phyloP scores from a whole-genome alignment of 2,329 filamentous ascomycete genomes.

The Sclerotinia glacialis region DNA sequence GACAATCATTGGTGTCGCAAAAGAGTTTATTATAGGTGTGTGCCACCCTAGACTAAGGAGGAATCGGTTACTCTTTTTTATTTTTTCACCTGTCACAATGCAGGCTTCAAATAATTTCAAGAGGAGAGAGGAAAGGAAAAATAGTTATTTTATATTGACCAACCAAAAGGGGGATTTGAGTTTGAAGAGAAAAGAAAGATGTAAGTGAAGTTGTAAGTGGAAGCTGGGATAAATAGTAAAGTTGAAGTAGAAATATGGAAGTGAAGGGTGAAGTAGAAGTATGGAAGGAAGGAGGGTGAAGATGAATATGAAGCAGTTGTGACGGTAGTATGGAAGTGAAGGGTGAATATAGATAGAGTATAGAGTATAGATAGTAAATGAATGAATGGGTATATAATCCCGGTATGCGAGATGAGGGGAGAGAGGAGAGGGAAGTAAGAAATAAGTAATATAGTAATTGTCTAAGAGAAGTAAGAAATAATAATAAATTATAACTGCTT shows the following conservation, averaged over 20 bases:
- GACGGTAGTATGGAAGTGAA: not conserved
- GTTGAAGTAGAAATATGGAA: not conserved
- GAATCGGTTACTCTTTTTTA: slow-evolving; percentile 7
- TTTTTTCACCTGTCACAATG: slow-evolving; percentile 9
- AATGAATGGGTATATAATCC: too few relatives aligned
- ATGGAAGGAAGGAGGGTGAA: too few relatives aligned
- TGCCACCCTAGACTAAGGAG: slow-evolving; percentile 7
- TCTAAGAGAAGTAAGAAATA: too few relatives aligned
- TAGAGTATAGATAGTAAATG: not conserved
- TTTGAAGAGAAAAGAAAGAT: too few relatives aligned
- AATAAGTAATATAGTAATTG: too few relatives aligned
- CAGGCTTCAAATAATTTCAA: not conserved
- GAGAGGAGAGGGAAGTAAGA: not conserved
- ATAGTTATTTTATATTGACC: not conserved
- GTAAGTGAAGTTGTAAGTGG: not conserved
- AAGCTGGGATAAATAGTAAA: not conserved
- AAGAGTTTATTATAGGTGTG: not conserved
- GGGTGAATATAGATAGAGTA: not conserved
- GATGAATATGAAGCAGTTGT: too few relatives aligned
- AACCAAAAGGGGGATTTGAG: not conserved
- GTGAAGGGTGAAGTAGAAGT: not conserved
- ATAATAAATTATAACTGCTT: too few relatives aligned
- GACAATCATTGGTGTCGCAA: not conserved
- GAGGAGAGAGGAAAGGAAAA: not conserved
- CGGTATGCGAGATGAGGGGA: not conserved